These are phyloP conservation scores for Fremontodendron californicum DNA, from an alignment of 345 rosid species.

Conservation along the genomic window DNA sequence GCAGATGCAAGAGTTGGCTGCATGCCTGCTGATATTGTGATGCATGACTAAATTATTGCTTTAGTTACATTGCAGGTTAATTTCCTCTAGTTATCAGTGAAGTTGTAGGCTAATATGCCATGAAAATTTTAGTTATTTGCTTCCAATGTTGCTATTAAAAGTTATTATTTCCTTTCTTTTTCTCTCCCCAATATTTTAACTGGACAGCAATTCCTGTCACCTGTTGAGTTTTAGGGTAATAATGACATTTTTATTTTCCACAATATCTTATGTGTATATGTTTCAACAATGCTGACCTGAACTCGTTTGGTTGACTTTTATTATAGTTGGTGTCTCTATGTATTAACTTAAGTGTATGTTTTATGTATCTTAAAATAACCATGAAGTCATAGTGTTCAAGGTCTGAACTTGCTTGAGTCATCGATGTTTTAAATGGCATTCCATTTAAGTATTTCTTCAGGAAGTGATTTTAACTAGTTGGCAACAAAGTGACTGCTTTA, in stretches of 20 bases:
- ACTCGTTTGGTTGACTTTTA: not conserved
- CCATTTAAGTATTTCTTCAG: not conserved
- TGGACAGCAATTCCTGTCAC: not conserved
- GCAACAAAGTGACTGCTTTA: not conserved
- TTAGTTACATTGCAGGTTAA: not conserved
- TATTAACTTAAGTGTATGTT: not conserved
- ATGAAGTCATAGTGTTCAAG: not conserved
- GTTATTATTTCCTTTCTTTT: not conserved
- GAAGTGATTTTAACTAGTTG: not conserved
- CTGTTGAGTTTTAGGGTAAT: not conserved
- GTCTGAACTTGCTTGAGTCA: conserved; percentile 4
- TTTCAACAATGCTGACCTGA: not conserved
- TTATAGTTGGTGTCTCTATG: not conserved
- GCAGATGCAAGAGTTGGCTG: not conserved
- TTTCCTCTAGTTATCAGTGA: not conserved
- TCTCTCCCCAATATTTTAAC: not conserved
- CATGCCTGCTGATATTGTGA: not conserved
- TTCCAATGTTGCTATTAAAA: conserved; percentile 2
- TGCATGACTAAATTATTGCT: not conserved
- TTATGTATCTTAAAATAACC: not conserved
- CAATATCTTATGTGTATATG: not conserved
- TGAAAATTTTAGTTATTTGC: not conserved
- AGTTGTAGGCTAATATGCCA: not conserved
- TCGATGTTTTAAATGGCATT: conserved; percentile 3
- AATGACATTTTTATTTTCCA: not conserved